These are phyloP conservation scores for Yamadazyma jaroonii DNA, from an alignment of 1,139 yeast species.

Conservation along the genomic window DNA sequence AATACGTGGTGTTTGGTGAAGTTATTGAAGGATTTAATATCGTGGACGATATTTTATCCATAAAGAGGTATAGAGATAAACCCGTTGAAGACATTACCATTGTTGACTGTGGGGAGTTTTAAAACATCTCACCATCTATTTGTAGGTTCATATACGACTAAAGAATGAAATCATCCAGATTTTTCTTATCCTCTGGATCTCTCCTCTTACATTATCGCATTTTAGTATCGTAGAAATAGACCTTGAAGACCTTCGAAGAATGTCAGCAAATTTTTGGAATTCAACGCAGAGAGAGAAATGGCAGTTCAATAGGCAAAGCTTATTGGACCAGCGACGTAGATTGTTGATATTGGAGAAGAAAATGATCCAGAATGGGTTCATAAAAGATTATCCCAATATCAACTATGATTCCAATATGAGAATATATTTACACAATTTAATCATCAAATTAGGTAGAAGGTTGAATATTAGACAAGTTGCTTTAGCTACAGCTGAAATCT, in stretches of 20 bases:
- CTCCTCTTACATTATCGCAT: too few species aligned
- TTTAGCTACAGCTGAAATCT: constrained; percentile 85
- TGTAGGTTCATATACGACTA: background rate
- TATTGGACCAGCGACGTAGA: constrained; percentile 39
- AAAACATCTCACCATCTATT: too few species aligned
- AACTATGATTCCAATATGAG: constrained; percentile 62
- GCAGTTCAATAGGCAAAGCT: constrained; percentile 40
- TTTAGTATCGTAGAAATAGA: too few species aligned
- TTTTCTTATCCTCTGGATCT: too few species aligned
- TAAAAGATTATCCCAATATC: constrained; percentile 42
- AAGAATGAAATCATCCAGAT: background rate
- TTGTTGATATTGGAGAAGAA: constrained; percentile 40
- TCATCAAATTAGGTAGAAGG: constrained; percentile 75
- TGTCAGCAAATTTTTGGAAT: constrained; percentile 51
- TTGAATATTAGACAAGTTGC: constrained; percentile 79
- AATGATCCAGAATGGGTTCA: constrained; percentile 47
- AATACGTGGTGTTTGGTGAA: constrained; percentile 57
- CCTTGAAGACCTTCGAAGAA: too few species aligned
- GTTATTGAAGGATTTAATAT: constrained; percentile 41
- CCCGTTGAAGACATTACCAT: constrained; percentile 30
- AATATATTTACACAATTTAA: constrained; percentile 64
- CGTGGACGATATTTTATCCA: constrained; percentile 33
- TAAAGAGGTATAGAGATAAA: constrained; percentile 34
- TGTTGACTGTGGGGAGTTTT: constrained; percentile 8
- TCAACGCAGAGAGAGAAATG: constrained; percentile 44